Percentiles rank a stretch among this genome's conserved stretches.
These are phyloP conservation scores for Mycena metata DNA, from an alignment of 768 basidiomycete species.

Conservation along the genomic window DNA sequence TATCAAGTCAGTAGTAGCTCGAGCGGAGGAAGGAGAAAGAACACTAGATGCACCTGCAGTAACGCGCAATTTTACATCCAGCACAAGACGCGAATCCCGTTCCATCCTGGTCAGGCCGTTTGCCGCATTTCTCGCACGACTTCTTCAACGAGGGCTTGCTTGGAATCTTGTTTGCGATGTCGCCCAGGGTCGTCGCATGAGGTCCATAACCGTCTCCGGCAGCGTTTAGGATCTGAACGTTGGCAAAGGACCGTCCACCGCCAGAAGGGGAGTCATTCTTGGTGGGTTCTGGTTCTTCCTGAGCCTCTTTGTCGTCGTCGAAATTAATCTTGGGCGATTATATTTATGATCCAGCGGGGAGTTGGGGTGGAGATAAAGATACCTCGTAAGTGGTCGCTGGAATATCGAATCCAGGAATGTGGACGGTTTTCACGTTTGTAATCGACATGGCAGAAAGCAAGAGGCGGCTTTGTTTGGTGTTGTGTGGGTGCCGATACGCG, in stretches of 20 bases:
- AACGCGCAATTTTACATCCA: conserved; percentile 24
- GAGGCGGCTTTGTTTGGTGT: not conserved
- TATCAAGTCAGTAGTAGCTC: not conserved
- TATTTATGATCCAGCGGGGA: not conserved
- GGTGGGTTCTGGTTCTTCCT: no score
- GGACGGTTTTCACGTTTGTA: no score
- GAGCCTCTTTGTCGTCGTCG: no score
- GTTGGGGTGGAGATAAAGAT: no score
- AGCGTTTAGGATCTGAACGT: not conserved
- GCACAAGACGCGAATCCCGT: conserved; percentile 14
- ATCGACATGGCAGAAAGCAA: not conserved
- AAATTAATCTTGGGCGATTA: no score
- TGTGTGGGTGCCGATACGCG: no score
- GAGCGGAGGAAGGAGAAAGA: not conserved
- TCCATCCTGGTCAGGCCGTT: conserved; percentile 28
- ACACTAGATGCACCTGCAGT: conserved; percentile 29
- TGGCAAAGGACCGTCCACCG: not conserved
- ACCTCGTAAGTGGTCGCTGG: no score
- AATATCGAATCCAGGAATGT: no score
- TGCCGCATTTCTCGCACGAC: conserved; percentile 30
- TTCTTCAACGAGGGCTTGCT: conserved; percentile 29
- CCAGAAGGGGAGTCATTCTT: no score
- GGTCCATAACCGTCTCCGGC: conserved; percentile 27
- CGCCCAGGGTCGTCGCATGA: conserved; percentile 29
- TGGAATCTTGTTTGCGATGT: conserved; percentile 33